Percentiles rank a stretch among this genome's conserved stretches.
phyloP scores from a whole-genome alignment of 352 stramenopile genomes.

The Phytophthora brassicae region DNA sequence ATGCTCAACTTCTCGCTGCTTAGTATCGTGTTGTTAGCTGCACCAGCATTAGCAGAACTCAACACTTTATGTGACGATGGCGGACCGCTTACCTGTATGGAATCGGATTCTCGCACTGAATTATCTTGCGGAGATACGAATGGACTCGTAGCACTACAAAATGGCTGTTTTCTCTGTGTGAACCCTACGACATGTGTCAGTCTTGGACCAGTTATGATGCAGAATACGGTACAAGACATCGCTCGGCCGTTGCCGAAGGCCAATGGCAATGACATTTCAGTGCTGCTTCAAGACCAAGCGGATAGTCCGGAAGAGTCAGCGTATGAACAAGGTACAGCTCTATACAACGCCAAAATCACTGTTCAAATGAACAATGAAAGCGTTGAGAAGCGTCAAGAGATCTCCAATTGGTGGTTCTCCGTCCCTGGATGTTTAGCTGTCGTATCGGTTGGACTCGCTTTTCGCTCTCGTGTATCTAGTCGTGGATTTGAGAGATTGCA shows the following conservation, averaged over 20 bases:
- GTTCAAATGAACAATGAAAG: slow-evolving; percentile 4
- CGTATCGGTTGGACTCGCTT: slow-evolving; percentile 41
- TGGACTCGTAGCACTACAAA: slow-evolving; percentile 42
- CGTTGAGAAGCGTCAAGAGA: background rate
- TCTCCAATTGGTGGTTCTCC: slow-evolving; percentile 54
- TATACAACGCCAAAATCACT: slow-evolving; percentile 21
- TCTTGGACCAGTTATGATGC: background rate
- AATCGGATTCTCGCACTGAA: background rate
- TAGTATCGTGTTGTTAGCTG: slow-evolving; percentile 4
- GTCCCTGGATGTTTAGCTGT: slow-evolving; percentile 43
- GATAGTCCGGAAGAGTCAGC: slow-evolving; percentile 16
- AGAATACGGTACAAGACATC: slow-evolving; percentile 1
- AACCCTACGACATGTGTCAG: slow-evolving; percentile 30
- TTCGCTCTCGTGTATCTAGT: slow-evolving; percentile 21
- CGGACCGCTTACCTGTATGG: slow-evolving; percentile 4
- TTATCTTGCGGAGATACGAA: slow-evolving; percentile 15
- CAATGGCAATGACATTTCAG: slow-evolving; percentile 30
- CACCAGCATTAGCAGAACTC: slow-evolving; percentile 11
- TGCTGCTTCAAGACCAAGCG: slow-evolving; percentile 26
- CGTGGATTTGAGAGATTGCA: slow-evolving; percentile 45
- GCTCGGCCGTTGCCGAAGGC: slow-evolving; percentile 17
- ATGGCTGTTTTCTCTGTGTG: slow-evolving; percentile 59
- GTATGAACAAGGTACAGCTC: slow-evolving; percentile 13
- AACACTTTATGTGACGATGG: slow-evolving; percentile 45
- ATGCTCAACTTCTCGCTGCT: background rate